A percentile compares a stretch with the other conserved stretches of the same genome.
phyloP scores from a whole-genome alignment of 176 grass and related monocot genomes.

The Zizania latifolia region DNA sequence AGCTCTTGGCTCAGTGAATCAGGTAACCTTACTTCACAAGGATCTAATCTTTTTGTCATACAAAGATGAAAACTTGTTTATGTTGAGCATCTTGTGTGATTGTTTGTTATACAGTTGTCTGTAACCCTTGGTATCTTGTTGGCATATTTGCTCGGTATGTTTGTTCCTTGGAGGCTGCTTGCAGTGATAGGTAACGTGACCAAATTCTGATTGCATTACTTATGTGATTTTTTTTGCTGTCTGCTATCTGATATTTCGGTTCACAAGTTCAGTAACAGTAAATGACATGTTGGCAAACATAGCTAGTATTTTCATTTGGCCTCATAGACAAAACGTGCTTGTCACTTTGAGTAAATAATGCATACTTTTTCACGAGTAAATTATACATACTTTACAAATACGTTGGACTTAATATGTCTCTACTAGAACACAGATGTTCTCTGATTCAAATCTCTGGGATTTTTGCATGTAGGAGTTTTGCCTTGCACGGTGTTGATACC shows the following conservation, averaged over 20 bases:
- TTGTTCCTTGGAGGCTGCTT: constrained; percentile 92
- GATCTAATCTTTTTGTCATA: not conserved
- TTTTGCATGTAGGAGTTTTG: constrained; percentile 53
- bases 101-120: constrained; percentile 45
- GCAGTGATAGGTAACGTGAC: constrained; percentile 75
- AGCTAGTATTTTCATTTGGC: not conserved
- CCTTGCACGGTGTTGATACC: constrained; percentile 89
- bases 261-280: not conserved
- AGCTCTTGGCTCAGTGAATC: constrained; percentile 79
- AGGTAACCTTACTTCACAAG: constrained; percentile 32
- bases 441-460: constrained; percentile 16
- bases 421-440: not conserved
- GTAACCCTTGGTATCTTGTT: constrained; percentile 84
- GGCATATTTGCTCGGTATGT: constrained; percentile 88
- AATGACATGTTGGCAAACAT: not conserved
- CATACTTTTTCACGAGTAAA: not conserved
- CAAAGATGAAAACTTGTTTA: constrained; percentile 7
- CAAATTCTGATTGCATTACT: not conserved
- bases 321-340: not conserved
- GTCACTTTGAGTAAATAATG: not conserved
- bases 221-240: not conserved
- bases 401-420: not conserved
- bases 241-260: not conserved
- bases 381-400: not conserved
- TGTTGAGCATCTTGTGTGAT: not conserved